Percentiles rank a stretch among this genome's conserved stretches.
These are phyloP conservation scores for Micractinium sp. DNA, from an alignment of 139 green algal genomes.

Conservation along the genomic window DNA sequence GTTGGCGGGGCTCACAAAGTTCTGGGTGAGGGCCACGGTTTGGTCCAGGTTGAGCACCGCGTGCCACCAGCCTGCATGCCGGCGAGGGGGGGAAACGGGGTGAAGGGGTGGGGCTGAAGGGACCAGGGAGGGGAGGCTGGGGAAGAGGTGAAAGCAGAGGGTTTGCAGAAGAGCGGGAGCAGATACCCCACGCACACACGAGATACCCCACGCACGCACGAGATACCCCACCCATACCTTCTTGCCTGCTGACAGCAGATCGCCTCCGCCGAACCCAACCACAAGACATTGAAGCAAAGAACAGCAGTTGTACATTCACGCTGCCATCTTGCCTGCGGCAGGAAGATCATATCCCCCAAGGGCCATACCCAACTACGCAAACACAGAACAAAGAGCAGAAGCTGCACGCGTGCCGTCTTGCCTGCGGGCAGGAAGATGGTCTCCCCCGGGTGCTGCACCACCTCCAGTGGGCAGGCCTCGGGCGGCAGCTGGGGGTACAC, in stretches of 20 bases:
- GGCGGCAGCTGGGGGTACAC: slow-evolving; percentile 26
- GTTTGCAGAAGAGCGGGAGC: too few relatives aligned
- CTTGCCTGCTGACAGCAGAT: too few relatives aligned
- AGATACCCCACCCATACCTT: too few relatives aligned
- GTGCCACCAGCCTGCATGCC: slow-evolving; percentile 82
- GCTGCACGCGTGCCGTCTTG: not conserved
- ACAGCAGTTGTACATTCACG: too few relatives aligned
- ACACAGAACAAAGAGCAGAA: not conserved
- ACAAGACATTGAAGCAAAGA: too few relatives aligned
- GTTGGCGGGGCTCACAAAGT: slow-evolving; percentile 59
- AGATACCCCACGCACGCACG: too few relatives aligned
- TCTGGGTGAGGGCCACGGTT: slow-evolving; percentile 83
- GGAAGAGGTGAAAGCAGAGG: not conserved
- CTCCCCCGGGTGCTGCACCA: slow-evolving; percentile 78
- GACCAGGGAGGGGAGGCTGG: too few relatives aligned
- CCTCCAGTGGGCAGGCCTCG: slow-evolving; percentile 50
- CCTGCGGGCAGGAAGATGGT: slow-evolving; percentile 70
- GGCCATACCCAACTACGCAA: too few relatives aligned
- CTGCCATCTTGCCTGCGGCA: too few relatives aligned
- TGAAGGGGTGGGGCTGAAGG: not conserved
- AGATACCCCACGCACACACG: too few relatives aligned
- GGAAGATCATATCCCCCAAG: too few relatives aligned
- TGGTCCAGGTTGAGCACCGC: slow-evolving; percentile 81
- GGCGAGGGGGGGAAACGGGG: not conserved
- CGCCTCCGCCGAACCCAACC: too few relatives aligned